Evolutionary conservation across 495 filamentous ascomycete genomes (phyloP), one percentile per base, ranked within the genome.

Genomic region (Rostrohypoxylon terebratum): DNA sequence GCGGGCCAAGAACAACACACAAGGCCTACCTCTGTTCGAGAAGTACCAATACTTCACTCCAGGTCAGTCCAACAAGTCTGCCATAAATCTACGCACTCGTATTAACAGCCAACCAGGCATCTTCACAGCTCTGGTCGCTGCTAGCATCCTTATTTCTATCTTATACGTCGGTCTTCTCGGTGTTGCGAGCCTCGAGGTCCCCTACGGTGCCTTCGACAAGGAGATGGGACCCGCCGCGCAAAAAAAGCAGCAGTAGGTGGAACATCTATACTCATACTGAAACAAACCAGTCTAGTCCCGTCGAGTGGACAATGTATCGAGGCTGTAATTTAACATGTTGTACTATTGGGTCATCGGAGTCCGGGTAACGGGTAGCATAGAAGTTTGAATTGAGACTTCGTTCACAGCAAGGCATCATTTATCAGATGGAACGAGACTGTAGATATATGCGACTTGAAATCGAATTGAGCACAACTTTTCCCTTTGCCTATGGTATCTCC

Each of bases 191-290:
- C 83, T 99, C 40, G 83, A 97, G 79, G 92, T 98, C 11, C 89
- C 92, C 9, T 98, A 98, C 81, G 92, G 90, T 54, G 94, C 96
- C 1, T 99, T 99, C 79, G 94, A 96, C 77, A 97, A 96, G 86
- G 95, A 98, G 78, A 97, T 93, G 82, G 93, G 94, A 0, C 90
- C 93, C 50, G 84, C 87, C 34, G 92, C 89, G 61, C 92, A 96
- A 82, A 97, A 92, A 87, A 97, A 97, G 84, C 87, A 91, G 78
- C 85, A 91, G 82, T 87, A 82, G 61, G 40, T 31, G 28, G 33
- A 57, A 60, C 13, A 63, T n/a, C 38, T 14, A 44, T n/a, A 18
- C 31, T 20, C 8, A 44, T n/a, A 18, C 31, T 20, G n/a, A 58
- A 44, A 33, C 34, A 45, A 14, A 63, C 4, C n/a, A 47, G 57